A percentile compares a stretch with the other conserved stretches of the same genome.
phyloP scores from a whole-genome alignment of 2,329 filamentous ascomycete species.

The Arthrobotrys pseudoclavata region DNA sequence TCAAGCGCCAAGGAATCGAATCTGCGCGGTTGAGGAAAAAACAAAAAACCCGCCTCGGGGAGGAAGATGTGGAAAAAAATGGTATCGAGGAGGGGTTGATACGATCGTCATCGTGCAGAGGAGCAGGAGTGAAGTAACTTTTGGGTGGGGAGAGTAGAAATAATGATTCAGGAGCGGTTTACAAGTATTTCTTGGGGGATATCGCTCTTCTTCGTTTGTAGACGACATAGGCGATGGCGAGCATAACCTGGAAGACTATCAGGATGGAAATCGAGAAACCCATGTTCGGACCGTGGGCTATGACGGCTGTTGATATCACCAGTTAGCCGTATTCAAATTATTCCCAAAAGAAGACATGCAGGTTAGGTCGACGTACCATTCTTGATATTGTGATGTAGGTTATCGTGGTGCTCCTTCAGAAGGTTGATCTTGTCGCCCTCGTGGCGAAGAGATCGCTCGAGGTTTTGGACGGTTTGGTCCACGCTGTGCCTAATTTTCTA shows the following conservation, averaged over 20 bases:
- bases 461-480: constrained; percentile 36
- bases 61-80: background rate
- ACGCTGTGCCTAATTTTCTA: constrained; percentile 28
- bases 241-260: constrained; percentile 79
- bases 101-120: background rate
- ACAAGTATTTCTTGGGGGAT: constrained; percentile 93
- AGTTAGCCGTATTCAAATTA: constrained; percentile 4
- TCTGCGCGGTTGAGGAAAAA: background rate
- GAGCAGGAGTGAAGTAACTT: background rate
- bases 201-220: constrained; percentile 84
- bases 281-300: constrained; percentile 72
- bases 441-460: constrained; percentile 51
- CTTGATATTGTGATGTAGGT: constrained; percentile 44
- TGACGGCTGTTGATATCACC: constrained; percentile 66
- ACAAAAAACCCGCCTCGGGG: background rate
- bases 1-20: constrained; percentile 3
- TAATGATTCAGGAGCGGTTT: constrained; percentile 3
- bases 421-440: constrained; percentile 45
- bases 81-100: background rate
- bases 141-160: background rate
- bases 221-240: constrained; percentile 77
- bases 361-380: constrained; percentile 25
- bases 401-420: constrained; percentile 54
- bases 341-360: background rate
- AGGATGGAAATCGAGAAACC: constrained; percentile 78